Percentiles rank a stretch among this genome's conserved stretches.
phyloP scores from a whole-genome alignment of 192 early-diverging fungal species.

The Backusella liffmaniae region DNA sequence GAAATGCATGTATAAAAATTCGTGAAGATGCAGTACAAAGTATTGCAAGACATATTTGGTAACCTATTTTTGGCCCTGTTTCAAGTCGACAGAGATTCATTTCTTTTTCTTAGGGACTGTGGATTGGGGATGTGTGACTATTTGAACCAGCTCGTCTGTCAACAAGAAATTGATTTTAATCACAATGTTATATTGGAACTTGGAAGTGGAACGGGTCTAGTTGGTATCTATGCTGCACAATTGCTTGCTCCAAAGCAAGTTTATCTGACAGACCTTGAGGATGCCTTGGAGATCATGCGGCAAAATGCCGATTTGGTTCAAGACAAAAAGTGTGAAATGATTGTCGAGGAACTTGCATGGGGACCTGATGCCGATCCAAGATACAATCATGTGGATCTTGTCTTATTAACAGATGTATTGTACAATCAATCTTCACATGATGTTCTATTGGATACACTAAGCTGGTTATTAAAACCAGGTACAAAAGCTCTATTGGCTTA shows the following conservation, averaged over 20 bases:
- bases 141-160: background rate
- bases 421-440: conserved; percentile 36
- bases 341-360: conserved; percentile 22
- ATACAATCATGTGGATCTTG: conserved; percentile 13
- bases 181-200: conserved; percentile 21
- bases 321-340: conserved; percentile 2
- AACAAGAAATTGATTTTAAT: background rate
- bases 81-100: background rate
- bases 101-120: conserved; percentile 25
- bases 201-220: conserved; percentile 35
- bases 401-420: conserved; percentile 33
- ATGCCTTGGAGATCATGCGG: conserved; percentile 23
- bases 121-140: conserved; percentile 32
- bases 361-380: background rate
- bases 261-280: conserved; percentile 27
- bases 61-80: background rate
- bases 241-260: conserved; percentile 11
- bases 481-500: conserved; percentile 24
- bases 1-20: background rate
- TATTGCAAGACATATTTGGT: conserved; percentile 37
- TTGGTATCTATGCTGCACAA: conserved; percentile 25
- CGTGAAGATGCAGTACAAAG: conserved; percentile 33
- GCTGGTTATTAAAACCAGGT: background rate
- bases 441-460: conserved; percentile 29
- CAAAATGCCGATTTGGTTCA: conserved; percentile 19